Base-by-base conservation (phyloP, 2,329 filamentous ascomycete species). In the Monilinia fructicola region DNA sequence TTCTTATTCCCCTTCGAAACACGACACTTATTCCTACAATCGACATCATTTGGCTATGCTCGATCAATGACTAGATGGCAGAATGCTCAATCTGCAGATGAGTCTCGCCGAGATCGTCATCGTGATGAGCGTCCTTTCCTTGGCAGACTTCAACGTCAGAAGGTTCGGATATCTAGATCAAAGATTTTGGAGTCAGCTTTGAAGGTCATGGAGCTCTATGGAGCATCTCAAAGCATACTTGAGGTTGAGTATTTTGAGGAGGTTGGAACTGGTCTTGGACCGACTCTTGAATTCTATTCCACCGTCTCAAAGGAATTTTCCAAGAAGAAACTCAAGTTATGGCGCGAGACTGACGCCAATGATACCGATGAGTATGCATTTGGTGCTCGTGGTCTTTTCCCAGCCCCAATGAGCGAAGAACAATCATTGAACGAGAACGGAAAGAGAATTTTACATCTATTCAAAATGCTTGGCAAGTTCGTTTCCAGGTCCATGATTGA, bases 181-280 rank as follows among this genome's bases (percentile, higher is more conserved):
- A 93, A 96, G 74, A 97, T 99, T 55, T 83, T 99, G 10, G 95
- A 99, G 77, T 98, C 95, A 18, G 95, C 95, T 0, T 83, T 98
- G 77, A 99, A 99, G 78, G 95, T 99, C 40, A 98, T 99, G 94
- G 94, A 99, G 73, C 85, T 98, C 3, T 99, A 99, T 74, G 95
- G 95, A 0, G 92, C 92, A n/a, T 96, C 94, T 0, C 92, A 96
- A 67, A 98, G 94, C 76, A 91, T 98, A 38, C 81, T 99, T 0
- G 95, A 99, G 76, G 94, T 99, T 2, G 96, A 99, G 75, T 99
- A 99, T 75, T 99, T 99, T 72, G 95, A 98, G 74, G 95, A 99
- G 79, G 95, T 99, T 28, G 95, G 95, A 66, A 99, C 96, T 31
- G 95, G 95, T 56, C 83, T 99, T 55, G 95, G 95, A 0, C 95